These are phyloP conservation scores for Candida adriatica DNA, from an alignment of 805 yeast genomes.

Conservation along the genomic window DNA sequence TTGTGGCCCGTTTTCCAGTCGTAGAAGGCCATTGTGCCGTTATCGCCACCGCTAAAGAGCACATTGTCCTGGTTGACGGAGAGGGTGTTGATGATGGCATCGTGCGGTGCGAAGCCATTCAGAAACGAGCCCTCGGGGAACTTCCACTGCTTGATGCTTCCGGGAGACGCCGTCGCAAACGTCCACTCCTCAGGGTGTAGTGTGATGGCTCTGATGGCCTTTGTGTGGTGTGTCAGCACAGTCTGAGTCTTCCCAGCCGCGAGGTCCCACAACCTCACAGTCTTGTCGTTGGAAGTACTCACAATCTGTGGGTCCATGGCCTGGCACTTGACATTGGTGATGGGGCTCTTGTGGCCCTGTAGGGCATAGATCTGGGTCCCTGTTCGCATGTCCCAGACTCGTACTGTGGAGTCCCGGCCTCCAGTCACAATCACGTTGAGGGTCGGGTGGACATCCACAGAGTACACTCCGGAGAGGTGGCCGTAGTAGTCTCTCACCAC, in stretches of 20 bases:
- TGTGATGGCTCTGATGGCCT: constrained; percentile 68
- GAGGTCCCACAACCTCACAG: constrained; percentile 86
- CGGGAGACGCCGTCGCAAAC: constrained; percentile 74
- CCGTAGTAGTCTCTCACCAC: constrained; percentile 89
- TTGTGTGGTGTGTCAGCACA: constrained; percentile 78
- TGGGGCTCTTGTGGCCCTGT: constrained; percentile 74
- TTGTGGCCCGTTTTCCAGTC: constrained; percentile 70
- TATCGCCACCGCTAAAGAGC: constrained; percentile 76
- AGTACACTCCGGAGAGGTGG: constrained; percentile 82
- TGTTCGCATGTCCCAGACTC: constrained; percentile 93
- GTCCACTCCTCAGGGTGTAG: constrained; percentile 66
- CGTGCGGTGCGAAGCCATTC: constrained; percentile 41
- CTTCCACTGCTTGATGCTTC: constrained; percentile 78
- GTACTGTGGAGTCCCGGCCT: constrained; percentile 78
- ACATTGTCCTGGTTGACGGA: constrained; percentile 54
- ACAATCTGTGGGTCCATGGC: constrained; percentile 80
- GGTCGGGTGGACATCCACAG: constrained; percentile 82
- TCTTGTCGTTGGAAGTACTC: constrained; percentile 77
- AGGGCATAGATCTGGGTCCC: constrained; percentile 67
- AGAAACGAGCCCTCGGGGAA: constrained; percentile 71
- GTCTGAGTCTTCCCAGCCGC: constrained; percentile 67
- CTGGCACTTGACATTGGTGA: constrained; percentile 62
- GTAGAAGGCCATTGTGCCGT: constrained; percentile 70
- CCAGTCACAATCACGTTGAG: constrained; percentile 79
- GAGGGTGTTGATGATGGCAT: constrained; percentile 61